Percentiles rank a stretch among this genome's conserved stretches.
Evolutionary conservation across 257 asterid species (phyloP).

Genomic region (Osmanthus fragrans): DNA sequence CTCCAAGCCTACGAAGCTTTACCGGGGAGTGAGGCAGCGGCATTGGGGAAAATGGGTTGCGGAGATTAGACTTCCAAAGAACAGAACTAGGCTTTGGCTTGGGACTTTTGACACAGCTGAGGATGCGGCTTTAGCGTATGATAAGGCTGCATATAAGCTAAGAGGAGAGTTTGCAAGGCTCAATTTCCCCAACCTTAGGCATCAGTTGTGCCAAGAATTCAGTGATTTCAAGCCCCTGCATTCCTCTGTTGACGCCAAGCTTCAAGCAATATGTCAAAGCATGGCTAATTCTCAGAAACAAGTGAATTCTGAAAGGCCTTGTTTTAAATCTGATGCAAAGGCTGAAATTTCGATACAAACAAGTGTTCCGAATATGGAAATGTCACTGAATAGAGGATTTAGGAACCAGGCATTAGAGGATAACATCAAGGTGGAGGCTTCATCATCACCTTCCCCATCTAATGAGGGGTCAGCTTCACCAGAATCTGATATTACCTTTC

Average conservation of each 20-base stretch:
- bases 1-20: conserved; percentile 62
- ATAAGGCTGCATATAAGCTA: conserved; percentile 81
- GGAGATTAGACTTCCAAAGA: conserved; percentile 84
- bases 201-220: conserved; percentile 50
- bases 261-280: conserved; percentile 65
- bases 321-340: conserved; percentile 9
- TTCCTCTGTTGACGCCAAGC: conserved; percentile 80
- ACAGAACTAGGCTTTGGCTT: conserved; percentile 87
- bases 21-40: conserved; percentile 87
- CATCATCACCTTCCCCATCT: conserved; percentile 33
- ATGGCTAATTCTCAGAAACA: conserved; percentile 50
- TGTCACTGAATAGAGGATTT: conserved; percentile 25
- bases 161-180: conserved; percentile 83
- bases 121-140: conserved; percentile 88
- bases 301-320: conserved; percentile 34
- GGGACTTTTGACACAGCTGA: conserved; percentile 91
- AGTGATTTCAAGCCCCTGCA: conserved; percentile 59
- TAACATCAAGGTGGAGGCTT: conserved; percentile 50
- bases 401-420: conserved; percentile 13
- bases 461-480: conserved; percentile 50
- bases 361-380: conserved; percentile 15
- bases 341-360: conserved; percentile 1
- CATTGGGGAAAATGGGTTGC: conserved; percentile 99
- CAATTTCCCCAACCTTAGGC: conserved; percentile 71
- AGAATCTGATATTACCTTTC: conserved; percentile 46